These are phyloP conservation scores for Gracilaria vermiculophylla DNA, from an alignment of 23 red algal genomes.

Conservation along the genomic window DNA sequence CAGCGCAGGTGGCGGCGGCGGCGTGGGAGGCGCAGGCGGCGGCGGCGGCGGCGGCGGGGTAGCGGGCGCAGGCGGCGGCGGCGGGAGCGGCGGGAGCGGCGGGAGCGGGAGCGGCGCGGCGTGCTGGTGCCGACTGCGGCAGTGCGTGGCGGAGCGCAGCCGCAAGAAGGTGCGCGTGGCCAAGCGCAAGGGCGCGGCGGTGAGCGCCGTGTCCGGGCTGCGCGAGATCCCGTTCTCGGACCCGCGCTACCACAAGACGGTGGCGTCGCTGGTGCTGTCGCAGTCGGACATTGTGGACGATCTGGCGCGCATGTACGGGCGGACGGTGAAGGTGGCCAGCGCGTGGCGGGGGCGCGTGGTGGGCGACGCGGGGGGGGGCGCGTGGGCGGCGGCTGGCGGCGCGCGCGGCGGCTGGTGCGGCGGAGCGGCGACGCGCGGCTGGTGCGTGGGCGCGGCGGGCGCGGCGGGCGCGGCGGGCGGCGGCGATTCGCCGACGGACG, in stretches of 20 bases:
- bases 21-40: too few relatives aligned
- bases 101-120: too few relatives aligned
- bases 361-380: too few relatives aligned
- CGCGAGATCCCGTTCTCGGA: slow-evolving; percentile 24
- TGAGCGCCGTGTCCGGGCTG: background rate
- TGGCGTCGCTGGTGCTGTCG: slow-evolving; percentile 19
- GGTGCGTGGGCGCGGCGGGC: background rate
- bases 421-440: background rate
- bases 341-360: too few relatives aligned
- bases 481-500: background rate
- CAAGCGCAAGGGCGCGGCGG: background rate
- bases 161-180: slow-evolving; percentile 20
- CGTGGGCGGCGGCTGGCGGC: too few relatives aligned
- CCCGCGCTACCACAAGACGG: slow-evolving; percentile 30
- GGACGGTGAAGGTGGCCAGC: background rate
- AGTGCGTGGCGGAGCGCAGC: background rate
- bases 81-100: too few relatives aligned
- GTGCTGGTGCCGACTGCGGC: background rate
- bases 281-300: slow-evolving; percentile 25
- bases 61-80: too few relatives aligned
- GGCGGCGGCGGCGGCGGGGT: too few relatives aligned
- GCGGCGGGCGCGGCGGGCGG: background rate
- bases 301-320: slow-evolving; percentile 21
- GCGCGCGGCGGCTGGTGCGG: background rate
- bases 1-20: too few relatives aligned